A percentile compares a stretch with the other conserved stretches of the same genome.
Conservation (phyloP, 306 rosid genomes). For the Vachellia collinsii region DNA sequence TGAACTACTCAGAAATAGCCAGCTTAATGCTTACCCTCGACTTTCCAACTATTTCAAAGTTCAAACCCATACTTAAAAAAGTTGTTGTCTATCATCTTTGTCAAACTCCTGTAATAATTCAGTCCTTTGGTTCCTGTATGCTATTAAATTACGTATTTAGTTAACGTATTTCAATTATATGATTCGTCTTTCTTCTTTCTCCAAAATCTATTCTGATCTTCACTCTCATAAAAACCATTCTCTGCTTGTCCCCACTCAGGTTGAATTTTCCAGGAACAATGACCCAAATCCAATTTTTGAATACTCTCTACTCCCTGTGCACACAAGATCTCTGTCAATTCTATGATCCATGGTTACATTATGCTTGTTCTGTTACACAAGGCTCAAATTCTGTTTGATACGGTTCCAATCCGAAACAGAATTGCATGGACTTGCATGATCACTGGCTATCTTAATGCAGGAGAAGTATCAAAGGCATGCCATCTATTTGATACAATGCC, state of each 20-base stretch:
- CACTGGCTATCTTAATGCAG: conserved; percentile 58
- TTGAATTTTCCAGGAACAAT: conserved; percentile 22
- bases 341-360: conserved; percentile 66
- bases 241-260: conserved; percentile 24
- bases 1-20: too few relatives aligned
- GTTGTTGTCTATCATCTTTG: too few relatives aligned
- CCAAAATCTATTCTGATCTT: neutral
- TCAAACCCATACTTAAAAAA: too few relatives aligned
- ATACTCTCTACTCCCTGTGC: conserved; percentile 56
- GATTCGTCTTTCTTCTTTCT: conserved; percentile 1
- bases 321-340: conserved; percentile 52
- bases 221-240: conserved; percentile 3
- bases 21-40: too few relatives aligned
- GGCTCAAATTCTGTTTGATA: conserved; percentile 66
- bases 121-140: too few relatives aligned
- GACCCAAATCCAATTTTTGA: conserved; percentile 29
- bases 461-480: conserved; percentile 60
- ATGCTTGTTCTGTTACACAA: conserved; percentile 50
- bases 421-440: conserved; percentile 72
- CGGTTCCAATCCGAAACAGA: conserved; percentile 48
- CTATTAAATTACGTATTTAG: too few relatives aligned
- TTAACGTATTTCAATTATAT: neutral
- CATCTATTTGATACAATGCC: conserved; percentile 61
- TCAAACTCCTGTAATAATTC: too few relatives aligned
- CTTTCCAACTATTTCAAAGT: too few relatives aligned